Conservation (phyloP, 2,329 filamentous ascomycete species). For the Colletotrichum sp. region DNA sequence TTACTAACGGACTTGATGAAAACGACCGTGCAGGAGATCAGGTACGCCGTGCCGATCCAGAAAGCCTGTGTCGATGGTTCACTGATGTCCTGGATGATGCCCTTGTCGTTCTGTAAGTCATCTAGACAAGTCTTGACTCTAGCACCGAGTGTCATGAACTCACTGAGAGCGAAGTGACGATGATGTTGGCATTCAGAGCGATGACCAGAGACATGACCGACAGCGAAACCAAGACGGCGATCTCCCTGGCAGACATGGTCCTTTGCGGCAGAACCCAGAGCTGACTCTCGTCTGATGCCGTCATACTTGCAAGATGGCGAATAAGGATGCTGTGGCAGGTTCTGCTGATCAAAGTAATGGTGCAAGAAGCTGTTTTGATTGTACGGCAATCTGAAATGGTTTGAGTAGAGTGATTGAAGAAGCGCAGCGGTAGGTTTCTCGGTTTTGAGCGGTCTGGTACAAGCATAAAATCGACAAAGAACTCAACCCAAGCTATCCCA, state of each 20-base stretch:
- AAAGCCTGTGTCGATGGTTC: slow-evolving; percentile 26
- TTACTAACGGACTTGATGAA: slow-evolving; percentile 34
- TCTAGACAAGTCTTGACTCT: too few relatives aligned
- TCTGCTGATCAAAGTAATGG: too few relatives aligned
- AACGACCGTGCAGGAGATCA: slow-evolving; percentile 26
- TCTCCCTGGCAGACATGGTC: not conserved
- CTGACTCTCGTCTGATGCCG: not conserved
- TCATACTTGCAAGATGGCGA: not conserved
- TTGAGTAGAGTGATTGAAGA: too few relatives aligned
- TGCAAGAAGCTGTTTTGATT: too few relatives aligned
- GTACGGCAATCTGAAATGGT: too few relatives aligned
- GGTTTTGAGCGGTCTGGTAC: too few relatives aligned
- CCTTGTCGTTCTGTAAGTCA: not conserved
- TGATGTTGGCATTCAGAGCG: not conserved
- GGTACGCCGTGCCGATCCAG: slow-evolving; percentile 30
- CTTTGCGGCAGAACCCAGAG: not conserved
- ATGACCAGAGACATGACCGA: not conserved
- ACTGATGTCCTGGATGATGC: slow-evolving; percentile 25
- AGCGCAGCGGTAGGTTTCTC: too few relatives aligned
- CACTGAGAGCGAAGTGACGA: not conserved
- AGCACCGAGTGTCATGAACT: too few relatives aligned
- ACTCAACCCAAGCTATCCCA: too few relatives aligned
- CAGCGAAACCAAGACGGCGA: not conserved
- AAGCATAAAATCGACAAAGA: too few relatives aligned
- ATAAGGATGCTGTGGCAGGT: too few relatives aligned